Conservation (phyloP, 345 rosid genomes). For the Melaleuca alternifolia region DNA sequence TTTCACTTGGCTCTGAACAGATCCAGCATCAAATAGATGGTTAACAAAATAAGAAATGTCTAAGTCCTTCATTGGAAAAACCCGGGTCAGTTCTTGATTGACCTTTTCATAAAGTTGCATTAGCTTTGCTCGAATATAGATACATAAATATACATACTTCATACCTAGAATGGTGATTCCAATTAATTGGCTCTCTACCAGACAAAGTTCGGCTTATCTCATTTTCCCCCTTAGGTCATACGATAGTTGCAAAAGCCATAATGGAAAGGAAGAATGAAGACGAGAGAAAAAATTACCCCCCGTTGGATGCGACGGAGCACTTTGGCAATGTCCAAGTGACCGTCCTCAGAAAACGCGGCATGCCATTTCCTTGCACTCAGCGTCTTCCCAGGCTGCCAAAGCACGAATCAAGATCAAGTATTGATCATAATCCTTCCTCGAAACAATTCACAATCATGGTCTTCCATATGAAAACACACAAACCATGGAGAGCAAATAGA, state of each 20-base stretch:
- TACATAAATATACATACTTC: not conserved
- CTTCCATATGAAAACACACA: not conserved
- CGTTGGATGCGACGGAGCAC: constrained; percentile 86
- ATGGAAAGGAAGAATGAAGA: not conserved
- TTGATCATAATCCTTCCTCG: not conserved
- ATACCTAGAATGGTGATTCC: not conserved
- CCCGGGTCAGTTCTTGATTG: not conserved
- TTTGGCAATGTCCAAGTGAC: constrained; percentile 74
- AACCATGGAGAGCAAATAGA: not conserved
- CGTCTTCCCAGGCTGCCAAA: constrained; percentile 72
- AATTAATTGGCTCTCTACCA: not conserved
- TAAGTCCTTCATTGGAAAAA: not conserved
- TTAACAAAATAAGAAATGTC: not conserved
- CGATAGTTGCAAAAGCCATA: not conserved
- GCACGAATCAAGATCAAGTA: not conserved
- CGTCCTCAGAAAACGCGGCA: constrained; percentile 74
- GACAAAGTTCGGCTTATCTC: not conserved
- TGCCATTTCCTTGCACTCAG: constrained; percentile 91
- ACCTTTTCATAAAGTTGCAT: not conserved
- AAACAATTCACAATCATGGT: not conserved
- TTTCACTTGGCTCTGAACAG: not conserved
- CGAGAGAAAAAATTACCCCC: constrained; percentile 36
- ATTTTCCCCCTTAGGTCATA: not conserved
- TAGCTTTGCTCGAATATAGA: not conserved
- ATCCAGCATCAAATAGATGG: not conserved